Conservation (phyloP, 2,329 filamentous ascomycete species). For the Ophiocordyceps unilateralis region DNA sequence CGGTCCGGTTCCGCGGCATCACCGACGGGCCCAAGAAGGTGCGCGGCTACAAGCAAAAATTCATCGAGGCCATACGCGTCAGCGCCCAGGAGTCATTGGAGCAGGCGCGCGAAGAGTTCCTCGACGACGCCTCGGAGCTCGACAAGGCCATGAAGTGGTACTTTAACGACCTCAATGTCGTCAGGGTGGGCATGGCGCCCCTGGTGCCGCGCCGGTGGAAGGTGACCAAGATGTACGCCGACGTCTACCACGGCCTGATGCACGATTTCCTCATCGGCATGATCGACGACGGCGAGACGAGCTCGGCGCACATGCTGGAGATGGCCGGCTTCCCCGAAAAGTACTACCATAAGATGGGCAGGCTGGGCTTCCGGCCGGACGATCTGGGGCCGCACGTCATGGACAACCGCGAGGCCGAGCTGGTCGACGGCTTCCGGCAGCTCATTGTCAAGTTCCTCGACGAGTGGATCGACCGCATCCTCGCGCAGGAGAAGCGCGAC, state of each 20-base stretch:
- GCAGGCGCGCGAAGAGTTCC: slow-evolving; percentile 53
- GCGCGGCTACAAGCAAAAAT: slow-evolving; percentile 93
- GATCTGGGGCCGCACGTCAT: slow-evolving; percentile 76
- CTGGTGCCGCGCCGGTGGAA: slow-evolving; percentile 95
- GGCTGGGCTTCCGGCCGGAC: slow-evolving; percentile 61
- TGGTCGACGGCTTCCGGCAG: slow-evolving; percentile 84
- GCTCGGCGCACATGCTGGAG: slow-evolving; percentile 70
- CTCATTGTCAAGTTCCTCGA: slow-evolving; percentile 92
- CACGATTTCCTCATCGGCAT: slow-evolving; percentile 76
- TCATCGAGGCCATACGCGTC: slow-evolving; percentile 61
- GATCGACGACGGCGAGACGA: slow-evolving; percentile 72
- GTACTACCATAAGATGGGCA: slow-evolving; percentile 91
- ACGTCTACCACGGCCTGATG: slow-evolving; percentile 89
- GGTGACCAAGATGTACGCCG: slow-evolving; percentile 76
- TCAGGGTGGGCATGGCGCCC: slow-evolving; percentile 78
- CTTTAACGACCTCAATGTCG: slow-evolving; percentile 93
- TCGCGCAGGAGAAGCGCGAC: slow-evolving; percentile 61
- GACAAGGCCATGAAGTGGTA: slow-evolving; percentile 90
- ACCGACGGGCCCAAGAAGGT: slow-evolving; percentile 83
- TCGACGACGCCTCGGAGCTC: slow-evolving; percentile 65
- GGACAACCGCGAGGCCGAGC: slow-evolving; percentile 74
- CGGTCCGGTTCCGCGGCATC: slow-evolving; percentile 84
- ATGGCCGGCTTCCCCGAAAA: slow-evolving; percentile 92
- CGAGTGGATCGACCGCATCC: slow-evolving; percentile 95
- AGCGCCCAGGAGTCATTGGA: slow-evolving; percentile 61